phyloP scores from a whole-genome alignment of 1,139 yeast genomes.

The Kodamaea alishanica region DNA sequence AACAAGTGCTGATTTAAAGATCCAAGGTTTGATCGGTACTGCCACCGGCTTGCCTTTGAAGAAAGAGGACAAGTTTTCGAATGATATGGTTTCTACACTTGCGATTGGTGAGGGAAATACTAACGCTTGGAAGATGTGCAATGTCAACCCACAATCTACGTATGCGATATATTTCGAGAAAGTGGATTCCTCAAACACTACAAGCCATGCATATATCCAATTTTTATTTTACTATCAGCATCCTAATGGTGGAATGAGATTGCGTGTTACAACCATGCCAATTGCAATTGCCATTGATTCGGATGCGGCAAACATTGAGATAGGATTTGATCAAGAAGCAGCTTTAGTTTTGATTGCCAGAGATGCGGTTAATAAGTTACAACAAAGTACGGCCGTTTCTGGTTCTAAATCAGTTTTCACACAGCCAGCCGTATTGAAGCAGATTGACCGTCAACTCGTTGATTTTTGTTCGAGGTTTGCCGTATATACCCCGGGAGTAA shows the following conservation, averaged over 20 bases:
- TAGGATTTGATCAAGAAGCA: slow-evolving; percentile 66
- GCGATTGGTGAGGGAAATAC: slow-evolving; percentile 51
- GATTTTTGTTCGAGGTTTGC: slow-evolving; percentile 86
- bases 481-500: slow-evolving; percentile 74
- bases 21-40: slow-evolving; percentile 60
- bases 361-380: slow-evolving; percentile 46
- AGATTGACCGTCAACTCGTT: slow-evolving; percentile 82
- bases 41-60: slow-evolving; percentile 41
- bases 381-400: slow-evolving; percentile 20
- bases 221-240: slow-evolving; percentile 74
- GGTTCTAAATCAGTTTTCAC: slow-evolving; percentile 11
- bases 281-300: slow-evolving; percentile 42
- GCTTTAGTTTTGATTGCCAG: slow-evolving; percentile 62
- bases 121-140: slow-evolving; percentile 59
- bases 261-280: slow-evolving; percentile 51
- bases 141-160: slow-evolving; percentile 53
- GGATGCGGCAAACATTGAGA: slow-evolving; percentile 35
- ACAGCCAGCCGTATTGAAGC: slow-evolving; percentile 51
- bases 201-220: slow-evolving; percentile 49
- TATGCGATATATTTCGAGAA: slow-evolving; percentile 58
- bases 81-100: slow-evolving; percentile 25
- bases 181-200: slow-evolving; percentile 29
- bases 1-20: slow-evolving; percentile 43
- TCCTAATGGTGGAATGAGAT: slow-evolving; percentile 42
- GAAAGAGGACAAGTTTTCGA: slow-evolving; percentile 23